Base-by-base conservation (phyloP, 768 basidiomycete genomes). In the Lactifluus piperatus region DNA sequence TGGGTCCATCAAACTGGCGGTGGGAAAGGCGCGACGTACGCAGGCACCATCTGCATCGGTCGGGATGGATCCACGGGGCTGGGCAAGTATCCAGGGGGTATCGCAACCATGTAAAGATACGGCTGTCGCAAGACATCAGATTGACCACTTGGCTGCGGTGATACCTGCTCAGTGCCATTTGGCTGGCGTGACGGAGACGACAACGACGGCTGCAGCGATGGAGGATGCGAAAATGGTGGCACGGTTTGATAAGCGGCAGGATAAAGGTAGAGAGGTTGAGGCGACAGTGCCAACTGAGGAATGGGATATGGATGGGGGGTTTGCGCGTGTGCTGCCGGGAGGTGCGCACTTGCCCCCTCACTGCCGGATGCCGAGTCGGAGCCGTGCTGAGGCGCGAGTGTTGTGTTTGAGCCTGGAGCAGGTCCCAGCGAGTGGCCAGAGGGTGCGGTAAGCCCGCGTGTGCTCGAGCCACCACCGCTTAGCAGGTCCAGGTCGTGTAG, bases 331-430 rank as follows among this genome's bases (percentile, higher is more conserved):
- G 57, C 27, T 1, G 51, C 24, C 6, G 56, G 57, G 27, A 55
- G 57, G 4, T 55, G 52, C 5, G 54, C 9, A 20, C 32, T 51
- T 7, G 39, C 29, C 1, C 45, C 55, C 18, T 58, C 53, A 22
- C 48, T 52, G n/a, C 64, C 59, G 34, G 60, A 61, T 14, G 51
- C 64, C 11, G 62, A 61, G 29, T 54, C 59, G 1, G 58, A 51
- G 16, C 60, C 60, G 2, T 56, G 50, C 10, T 4, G 44, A 16
- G 54, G 60, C 10, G 50, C 55, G 22, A 61, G 50, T n/a, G 60
- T 61, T 5, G 54, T 49, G n/a, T 50, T 56, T n/a, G 60, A 61
- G 29, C 60, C 55, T 1, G 43, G 50, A 2, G 54, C 54, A 4
- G 18, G 60, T 10, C 43, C 55, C 7, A 56, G 26, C n/a, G 59